A percentile compares a stretch with the other conserved stretches of the same genome.
These are phyloP conservation scores for Fusarium multiceps DNA, from an alignment of 2,329 filamentous ascomycete genomes.

Conservation along the genomic window DNA sequence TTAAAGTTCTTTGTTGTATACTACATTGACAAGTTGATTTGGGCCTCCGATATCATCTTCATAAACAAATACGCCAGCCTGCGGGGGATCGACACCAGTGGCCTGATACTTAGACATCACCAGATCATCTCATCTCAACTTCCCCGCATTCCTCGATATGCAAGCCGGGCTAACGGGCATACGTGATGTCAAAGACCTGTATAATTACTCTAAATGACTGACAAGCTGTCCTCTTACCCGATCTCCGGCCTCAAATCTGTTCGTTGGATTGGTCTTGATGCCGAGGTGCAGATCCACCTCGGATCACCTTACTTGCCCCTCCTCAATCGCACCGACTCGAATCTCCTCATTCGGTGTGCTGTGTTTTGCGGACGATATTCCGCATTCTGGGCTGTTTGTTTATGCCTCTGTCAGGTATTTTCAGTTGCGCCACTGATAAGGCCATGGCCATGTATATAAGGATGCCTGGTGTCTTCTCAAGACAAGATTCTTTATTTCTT, in stretches of 20 bases:
- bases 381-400: not conserved
- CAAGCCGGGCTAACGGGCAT: constrained; percentile 22
- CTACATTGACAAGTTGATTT: no score
- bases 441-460: not conserved
- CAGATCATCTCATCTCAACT: not conserved
- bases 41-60: no score
- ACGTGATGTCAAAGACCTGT: not conserved
- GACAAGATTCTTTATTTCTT: no score
- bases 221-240: not conserved
- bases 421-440: not conserved
- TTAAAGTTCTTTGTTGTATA: no score
- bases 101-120: no score
- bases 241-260: not conserved
- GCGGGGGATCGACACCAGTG: no score
- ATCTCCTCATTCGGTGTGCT: not conserved
- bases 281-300: not conserved
- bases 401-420: not conserved
- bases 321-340: not conserved
- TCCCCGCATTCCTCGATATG: constrained; percentile 16
- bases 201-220: not conserved
- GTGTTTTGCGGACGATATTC: not conserved
- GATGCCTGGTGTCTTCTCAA: no score
- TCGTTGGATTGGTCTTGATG: not conserved
- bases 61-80: no score
- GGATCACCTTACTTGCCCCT: not conserved